phyloP scores from a whole-genome alignment of 345 rosid genomes.

The Kernera saxatilis region DNA sequence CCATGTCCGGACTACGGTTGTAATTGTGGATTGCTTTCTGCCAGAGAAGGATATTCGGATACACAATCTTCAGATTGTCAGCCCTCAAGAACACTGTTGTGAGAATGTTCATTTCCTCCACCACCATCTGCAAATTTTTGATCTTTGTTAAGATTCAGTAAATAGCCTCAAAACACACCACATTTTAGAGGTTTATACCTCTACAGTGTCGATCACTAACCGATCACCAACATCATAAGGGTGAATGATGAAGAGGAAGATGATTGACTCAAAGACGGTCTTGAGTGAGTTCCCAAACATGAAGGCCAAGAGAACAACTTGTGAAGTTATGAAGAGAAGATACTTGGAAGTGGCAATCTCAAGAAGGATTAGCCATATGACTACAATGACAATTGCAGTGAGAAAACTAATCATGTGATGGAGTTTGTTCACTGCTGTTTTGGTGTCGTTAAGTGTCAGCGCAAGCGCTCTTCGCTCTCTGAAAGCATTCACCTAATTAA shows the following conservation, averaged over 20 bases:
- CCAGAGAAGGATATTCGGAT: conserved; percentile 62
- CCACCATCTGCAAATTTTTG: conserved; percentile 44
- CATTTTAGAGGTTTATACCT: conserved; percentile 36
- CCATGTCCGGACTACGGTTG: conserved; percentile 92
- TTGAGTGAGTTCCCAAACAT: conserved; percentile 89
- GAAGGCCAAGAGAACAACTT: conserved; percentile 72
- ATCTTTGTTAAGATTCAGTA: neutral
- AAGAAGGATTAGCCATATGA: conserved; percentile 73
- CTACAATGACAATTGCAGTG: conserved; percentile 37
- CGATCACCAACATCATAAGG: conserved; percentile 97
- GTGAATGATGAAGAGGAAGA: conserved; percentile 83
- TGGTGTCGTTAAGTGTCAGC: conserved; percentile 81
- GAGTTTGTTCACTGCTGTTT: conserved; percentile 88
- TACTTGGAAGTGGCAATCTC: conserved; percentile 63
- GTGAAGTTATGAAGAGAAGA: conserved; percentile 61
- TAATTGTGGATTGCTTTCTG: conserved; percentile 59
- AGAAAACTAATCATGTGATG: conserved; percentile 57
- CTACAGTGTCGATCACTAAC: conserved; percentile 58
- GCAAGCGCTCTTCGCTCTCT: conserved; percentile 94
- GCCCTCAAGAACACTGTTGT: conserved; percentile 73
- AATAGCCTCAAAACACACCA: neutral
- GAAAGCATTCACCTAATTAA: conserved; percentile 72
- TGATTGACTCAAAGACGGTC: conserved; percentile 70
- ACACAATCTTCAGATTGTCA: conserved; percentile 72
- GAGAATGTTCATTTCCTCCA: conserved; percentile 95